phyloP scores from a whole-genome alignment of 1,139 yeast genomes.

The Ogataea hybrid region DNA sequence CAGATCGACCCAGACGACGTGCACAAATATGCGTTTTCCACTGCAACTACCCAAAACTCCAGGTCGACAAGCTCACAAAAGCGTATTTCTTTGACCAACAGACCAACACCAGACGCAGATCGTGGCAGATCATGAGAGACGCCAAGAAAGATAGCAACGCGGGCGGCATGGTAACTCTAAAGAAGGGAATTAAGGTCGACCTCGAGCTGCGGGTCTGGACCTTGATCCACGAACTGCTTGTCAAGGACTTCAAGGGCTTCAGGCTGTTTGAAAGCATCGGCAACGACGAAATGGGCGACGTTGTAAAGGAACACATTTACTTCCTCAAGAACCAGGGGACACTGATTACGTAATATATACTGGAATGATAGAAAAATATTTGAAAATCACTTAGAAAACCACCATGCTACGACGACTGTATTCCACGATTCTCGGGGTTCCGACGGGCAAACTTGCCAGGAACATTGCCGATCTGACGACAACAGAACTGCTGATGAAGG shows the following conservation, averaged over 20 bases:
- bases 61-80: constrained; percentile 20
- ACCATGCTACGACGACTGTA: constrained; percentile 7
- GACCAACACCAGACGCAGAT: constrained; percentile 19
- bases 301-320: constrained; percentile 20
- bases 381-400: too few species aligned
- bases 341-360: constrained; percentile 14
- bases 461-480: constrained; percentile 19
- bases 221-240: constrained; percentile 21
- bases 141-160: constrained; percentile 27
- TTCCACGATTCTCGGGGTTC: constrained; percentile 11
- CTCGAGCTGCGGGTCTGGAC: constrained; percentile 28
- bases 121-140: constrained; percentile 27
- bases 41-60: constrained; percentile 30
- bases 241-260: constrained; percentile 27
- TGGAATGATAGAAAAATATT: not conserved
- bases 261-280: constrained; percentile 22
- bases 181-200: constrained; percentile 22
- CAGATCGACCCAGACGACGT: constrained; percentile 28
- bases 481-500: constrained; percentile 49
- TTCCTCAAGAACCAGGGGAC: constrained; percentile 31
- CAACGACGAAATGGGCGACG: constrained; percentile 28
- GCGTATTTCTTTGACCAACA: constrained; percentile 20
- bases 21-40: constrained; percentile 27
- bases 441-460: constrained; percentile 13
- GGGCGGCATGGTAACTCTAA: constrained; percentile 16